These are phyloP conservation scores for Acanthochlamys bracteata DNA, from an alignment of 106 monocot genomes.

Conservation along the genomic window DNA sequence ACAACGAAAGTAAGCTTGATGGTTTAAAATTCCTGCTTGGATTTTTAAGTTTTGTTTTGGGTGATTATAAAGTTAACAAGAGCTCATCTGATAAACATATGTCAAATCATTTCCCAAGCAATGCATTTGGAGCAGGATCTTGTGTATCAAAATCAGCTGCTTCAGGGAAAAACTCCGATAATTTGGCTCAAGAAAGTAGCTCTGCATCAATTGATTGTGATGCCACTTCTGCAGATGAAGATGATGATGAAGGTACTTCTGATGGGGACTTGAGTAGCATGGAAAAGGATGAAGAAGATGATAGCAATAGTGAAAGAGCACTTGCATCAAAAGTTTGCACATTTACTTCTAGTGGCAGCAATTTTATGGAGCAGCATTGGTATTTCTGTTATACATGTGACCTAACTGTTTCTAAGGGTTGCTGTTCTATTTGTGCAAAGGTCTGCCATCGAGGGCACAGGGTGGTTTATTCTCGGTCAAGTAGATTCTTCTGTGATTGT, in stretches of 20 bases:
- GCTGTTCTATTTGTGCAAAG: conserved; percentile 94
- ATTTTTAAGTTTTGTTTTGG: conserved; percentile 58
- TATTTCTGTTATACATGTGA: conserved; percentile 99
- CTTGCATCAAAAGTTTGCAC: conserved; percentile 97
- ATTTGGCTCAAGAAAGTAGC: conserved; percentile 41
- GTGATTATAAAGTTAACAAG: conserved; percentile 43
- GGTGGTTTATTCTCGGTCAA: conserved; percentile 95
- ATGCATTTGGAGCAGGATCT: conserved; percentile 42
- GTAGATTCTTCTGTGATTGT: conserved; percentile 99
- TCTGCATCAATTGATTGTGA: conserved; percentile 64
- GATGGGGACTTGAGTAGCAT: conserved; percentile 90
- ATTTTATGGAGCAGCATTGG: conserved; percentile 99
- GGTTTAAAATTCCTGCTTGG: conserved; percentile 69
- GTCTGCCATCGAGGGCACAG: conserved; percentile 96
- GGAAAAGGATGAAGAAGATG: conserved; percentile 90
- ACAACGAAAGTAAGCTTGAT: conserved; percentile 45
- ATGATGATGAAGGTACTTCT: conserved; percentile 97
- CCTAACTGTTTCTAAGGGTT: conserved; percentile 89
- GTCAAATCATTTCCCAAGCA: conserved; percentile 37
- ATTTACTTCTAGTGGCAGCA: conserved; percentile 97
- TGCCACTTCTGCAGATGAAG: conserved; percentile 88
- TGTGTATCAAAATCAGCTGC: conserved; percentile 28
- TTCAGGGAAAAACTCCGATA: conserved; percentile 56
- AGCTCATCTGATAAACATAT: conserved; percentile 27
- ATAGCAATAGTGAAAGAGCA: conserved; percentile 68